These are phyloP conservation scores for Aspergillus pseudotamarii DNA, from an alignment of 2,329 filamentous ascomycete species.

Conservation along the genomic window DNA sequence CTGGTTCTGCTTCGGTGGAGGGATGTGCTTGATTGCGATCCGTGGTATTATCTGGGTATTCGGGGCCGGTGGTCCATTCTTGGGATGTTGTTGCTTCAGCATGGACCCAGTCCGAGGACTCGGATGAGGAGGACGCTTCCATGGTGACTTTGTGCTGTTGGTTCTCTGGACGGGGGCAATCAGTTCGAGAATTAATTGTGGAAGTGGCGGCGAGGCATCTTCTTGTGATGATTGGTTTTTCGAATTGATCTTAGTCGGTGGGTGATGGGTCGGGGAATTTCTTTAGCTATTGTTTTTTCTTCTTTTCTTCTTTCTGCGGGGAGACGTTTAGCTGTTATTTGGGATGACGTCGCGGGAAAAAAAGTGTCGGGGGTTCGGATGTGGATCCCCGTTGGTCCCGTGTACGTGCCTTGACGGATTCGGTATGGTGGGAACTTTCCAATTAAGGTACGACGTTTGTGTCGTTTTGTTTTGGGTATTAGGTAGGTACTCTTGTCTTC, in stretches of 20 bases:
- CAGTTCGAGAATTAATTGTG: not conserved
- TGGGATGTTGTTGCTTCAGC: not conserved
- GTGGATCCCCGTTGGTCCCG: not conserved
- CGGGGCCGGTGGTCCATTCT: not conserved
- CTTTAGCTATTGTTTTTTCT: not conserved
- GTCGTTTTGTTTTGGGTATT: not conserved
- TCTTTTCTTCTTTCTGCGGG: not conserved
- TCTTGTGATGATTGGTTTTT: not conserved
- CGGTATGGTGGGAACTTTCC: not conserved
- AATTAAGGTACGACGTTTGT: not conserved
- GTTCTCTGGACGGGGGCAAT: not conserved
- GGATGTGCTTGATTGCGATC: not conserved
- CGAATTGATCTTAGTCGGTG: not conserved
- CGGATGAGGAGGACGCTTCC: not conserved
- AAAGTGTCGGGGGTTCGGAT: not conserved
- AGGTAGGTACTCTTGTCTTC: not conserved
- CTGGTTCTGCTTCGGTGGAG: conserved; percentile 18
- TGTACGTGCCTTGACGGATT: not conserved
- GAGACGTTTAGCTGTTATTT: not conserved
- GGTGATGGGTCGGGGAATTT: not conserved
- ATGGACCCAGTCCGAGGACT: not conserved
- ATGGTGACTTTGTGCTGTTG: not conserved
- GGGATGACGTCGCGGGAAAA: not conserved
- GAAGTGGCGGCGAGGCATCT: not conserved
- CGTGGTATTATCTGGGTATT: not conserved